phyloP scores from a whole-genome alignment of 805 yeast species.

The Candida sphagnicola region DNA sequence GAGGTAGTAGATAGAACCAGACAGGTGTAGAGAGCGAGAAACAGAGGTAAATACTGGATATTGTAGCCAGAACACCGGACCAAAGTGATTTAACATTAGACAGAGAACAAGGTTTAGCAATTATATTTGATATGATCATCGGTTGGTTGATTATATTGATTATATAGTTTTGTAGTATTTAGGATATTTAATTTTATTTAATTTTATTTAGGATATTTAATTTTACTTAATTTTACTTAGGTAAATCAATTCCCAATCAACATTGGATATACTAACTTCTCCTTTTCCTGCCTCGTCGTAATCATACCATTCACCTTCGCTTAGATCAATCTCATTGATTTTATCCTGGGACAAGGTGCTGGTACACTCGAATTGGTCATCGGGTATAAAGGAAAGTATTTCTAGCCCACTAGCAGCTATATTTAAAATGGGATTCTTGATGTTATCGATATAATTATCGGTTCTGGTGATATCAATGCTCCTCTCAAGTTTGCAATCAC shows the following conservation, averaged over 20 bases:
- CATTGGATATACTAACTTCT: constrained; percentile 8
- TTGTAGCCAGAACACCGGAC: too few species aligned
- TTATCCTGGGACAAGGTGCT: constrained; percentile 5
- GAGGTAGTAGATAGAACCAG: too few species aligned
- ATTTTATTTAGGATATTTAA: too few species aligned
- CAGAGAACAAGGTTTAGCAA: too few species aligned
- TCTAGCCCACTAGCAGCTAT: constrained; percentile 10
- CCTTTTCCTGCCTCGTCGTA: constrained; percentile 7
- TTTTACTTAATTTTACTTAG: not conserved
- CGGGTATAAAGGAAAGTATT: constrained; percentile 6
- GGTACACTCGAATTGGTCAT: constrained; percentile 11
- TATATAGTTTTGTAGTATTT: too few species aligned
- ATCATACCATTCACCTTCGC: constrained; percentile 10
- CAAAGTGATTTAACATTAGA: too few species aligned
- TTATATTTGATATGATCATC: too few species aligned
- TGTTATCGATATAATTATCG: not conserved
- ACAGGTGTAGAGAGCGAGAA: too few species aligned
- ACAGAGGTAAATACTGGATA: too few species aligned
- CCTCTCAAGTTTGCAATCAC: constrained; percentile 9
- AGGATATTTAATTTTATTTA: too few species aligned
- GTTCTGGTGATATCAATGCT: not conserved
- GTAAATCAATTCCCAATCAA: constrained; percentile 2
- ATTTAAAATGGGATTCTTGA: constrained; percentile 6
- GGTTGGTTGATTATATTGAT: too few species aligned
- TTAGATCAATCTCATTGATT: constrained; percentile 10